Percentiles rank a stretch among this genome's conserved stretches.
These are phyloP conservation scores for Rhododendron henanense DNA, from an alignment of 148 eudicot genomes.

Conservation along the genomic window DNA sequence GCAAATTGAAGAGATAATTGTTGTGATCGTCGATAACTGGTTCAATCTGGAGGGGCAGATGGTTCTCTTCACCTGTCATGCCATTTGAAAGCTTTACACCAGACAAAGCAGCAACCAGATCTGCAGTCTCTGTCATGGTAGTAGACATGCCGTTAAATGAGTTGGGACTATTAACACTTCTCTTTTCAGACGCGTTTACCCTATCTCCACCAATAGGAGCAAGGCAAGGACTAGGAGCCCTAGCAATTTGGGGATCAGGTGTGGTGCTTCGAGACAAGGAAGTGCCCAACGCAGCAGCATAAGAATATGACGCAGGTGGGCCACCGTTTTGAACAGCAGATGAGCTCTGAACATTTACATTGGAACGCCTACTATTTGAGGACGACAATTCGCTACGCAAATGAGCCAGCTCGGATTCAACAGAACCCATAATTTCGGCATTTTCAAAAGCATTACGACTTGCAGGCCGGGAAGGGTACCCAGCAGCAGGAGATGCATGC, in stretches of 20 bases:
- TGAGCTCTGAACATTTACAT: conserved; percentile 35
- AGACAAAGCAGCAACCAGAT: conserved; percentile 73
- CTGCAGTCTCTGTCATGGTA: conserved; percentile 44
- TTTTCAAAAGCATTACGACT: conserved; percentile 84
- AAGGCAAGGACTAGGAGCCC: conserved; percentile 92
- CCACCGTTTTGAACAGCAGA: conserved; percentile 42
- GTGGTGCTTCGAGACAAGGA: conserved; percentile 91
- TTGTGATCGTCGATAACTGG: conserved; percentile 46
- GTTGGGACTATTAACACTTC: conserved; percentile 42
- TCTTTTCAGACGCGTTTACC: conserved; percentile 48
- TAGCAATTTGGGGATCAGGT: conserved; percentile 84
- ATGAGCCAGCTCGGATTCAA: conserved; percentile 70
- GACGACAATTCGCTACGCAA: conserved; percentile 39
- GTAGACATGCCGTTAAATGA: conserved; percentile 55
- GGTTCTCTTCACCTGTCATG: conserved; percentile 38
- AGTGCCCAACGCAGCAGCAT: conserved; percentile 88
- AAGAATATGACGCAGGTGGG: conserved; percentile 59
- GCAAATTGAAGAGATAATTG: conserved; percentile 47
- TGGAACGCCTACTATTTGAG: conserved; percentile 19
- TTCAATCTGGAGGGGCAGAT: conserved; percentile 41
- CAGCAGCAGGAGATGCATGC: conserved; percentile 56
- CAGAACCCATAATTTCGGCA: conserved; percentile 39
- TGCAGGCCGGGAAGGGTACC: conserved; percentile 85
- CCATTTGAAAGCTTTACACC: conserved; percentile 77
- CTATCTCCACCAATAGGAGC: conserved; percentile 91